A percentile compares a stretch with the other conserved stretches of the same genome.
phyloP scores from a whole-genome alignment of 169 alveolate genomes.

The Cryptosporidium tyzzeri region DNA sequence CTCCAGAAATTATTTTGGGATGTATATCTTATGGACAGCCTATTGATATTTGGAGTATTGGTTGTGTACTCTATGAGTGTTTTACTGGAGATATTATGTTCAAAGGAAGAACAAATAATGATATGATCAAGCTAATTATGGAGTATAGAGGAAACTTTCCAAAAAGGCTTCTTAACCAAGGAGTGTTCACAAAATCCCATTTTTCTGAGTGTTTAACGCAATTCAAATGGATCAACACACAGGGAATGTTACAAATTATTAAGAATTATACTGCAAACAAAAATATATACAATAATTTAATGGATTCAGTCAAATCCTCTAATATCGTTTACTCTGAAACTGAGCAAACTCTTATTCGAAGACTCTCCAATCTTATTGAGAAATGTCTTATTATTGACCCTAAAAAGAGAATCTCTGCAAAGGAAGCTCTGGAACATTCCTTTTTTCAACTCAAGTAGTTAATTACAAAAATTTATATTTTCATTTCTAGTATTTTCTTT shows the following conservation, averaged over 20 bases:
- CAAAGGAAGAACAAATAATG: conserved; percentile 94
- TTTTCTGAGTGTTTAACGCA: conserved; percentile 85
- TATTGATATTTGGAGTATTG: conserved; percentile 97
- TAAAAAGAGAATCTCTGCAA: conserved; percentile 94
- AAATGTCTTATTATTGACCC: conserved; percentile 95
- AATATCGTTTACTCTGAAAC: conserved; percentile 12
- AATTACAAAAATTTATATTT: conserved; percentile 8
- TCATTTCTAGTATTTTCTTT: background rate
- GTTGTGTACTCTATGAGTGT: conserved; percentile 95
- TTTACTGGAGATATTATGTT: conserved; percentile 97
- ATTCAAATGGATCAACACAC: conserved; percentile 82
- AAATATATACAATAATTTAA: conserved; percentile 82
- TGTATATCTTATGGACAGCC: conserved; percentile 87
- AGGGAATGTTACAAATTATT: conserved; percentile 86
- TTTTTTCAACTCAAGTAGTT: conserved; percentile 79
- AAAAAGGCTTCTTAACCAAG: conserved; percentile 89
- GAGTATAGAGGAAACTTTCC: conserved; percentile 94
- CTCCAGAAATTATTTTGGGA: conserved; percentile 98
- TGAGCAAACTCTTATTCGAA: conserved; percentile 80
- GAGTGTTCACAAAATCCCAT: conserved; percentile 87
- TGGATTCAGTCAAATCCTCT: conserved; percentile 78
- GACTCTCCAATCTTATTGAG: conserved; percentile 94
- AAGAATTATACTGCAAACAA: conserved; percentile 12
- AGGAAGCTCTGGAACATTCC: conserved; percentile 95
- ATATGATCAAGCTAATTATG: conserved; percentile 95